phyloP scores from a whole-genome alignment of 2,329 filamentous ascomycete genomes.

The Pyrenophora seminiperda region DNA sequence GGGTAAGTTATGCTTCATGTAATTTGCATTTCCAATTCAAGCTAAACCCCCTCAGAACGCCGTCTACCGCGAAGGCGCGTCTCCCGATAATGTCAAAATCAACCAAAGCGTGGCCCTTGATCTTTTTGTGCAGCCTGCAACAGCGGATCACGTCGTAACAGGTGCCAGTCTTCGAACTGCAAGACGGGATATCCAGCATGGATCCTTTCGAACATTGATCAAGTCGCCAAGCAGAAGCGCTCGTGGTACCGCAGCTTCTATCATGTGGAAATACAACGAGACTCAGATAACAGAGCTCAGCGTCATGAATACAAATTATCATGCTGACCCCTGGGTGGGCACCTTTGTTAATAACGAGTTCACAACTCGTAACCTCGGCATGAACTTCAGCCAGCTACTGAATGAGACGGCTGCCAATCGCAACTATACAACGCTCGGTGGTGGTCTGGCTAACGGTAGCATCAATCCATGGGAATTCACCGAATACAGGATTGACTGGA shows the following conservation, averaged over 20 bases:
- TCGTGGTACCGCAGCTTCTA: conserved; percentile 53
- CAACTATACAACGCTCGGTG: conserved; percentile 49
- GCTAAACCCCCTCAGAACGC: conserved; percentile 35
- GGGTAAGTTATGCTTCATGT: conserved; percentile 25
- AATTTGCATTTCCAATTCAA: neutral
- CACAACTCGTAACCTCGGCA: conserved; percentile 44
- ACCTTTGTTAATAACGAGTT: conserved; percentile 50
- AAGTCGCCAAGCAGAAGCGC: conserved; percentile 46
- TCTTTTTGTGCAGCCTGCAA: conserved; percentile 42
- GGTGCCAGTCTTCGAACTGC: conserved; percentile 52
- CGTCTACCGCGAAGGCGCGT: conserved; percentile 53
- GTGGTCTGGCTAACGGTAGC: conserved; percentile 36
- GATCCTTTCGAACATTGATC: conserved; percentile 53
- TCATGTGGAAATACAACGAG: conserved; percentile 55
- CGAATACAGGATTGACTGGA: conserved; percentile 57
- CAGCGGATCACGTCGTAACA: conserved; percentile 49
- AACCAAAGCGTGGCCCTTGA: conserved; percentile 44
- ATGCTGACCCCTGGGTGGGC: conserved; percentile 46
- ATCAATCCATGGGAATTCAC: conserved; percentile 52
- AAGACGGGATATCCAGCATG: conserved; percentile 56
- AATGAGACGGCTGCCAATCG: conserved; percentile 33
- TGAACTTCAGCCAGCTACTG: conserved; percentile 50
- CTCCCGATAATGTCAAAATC: conserved; percentile 47
- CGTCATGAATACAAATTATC: conserved; percentile 53
- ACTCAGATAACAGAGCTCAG: conserved; percentile 52